These are phyloP conservation scores for Aspergillus sp. DNA, from an alignment of 2,329 filamentous ascomycete genomes.

Conservation along the genomic window DNA sequence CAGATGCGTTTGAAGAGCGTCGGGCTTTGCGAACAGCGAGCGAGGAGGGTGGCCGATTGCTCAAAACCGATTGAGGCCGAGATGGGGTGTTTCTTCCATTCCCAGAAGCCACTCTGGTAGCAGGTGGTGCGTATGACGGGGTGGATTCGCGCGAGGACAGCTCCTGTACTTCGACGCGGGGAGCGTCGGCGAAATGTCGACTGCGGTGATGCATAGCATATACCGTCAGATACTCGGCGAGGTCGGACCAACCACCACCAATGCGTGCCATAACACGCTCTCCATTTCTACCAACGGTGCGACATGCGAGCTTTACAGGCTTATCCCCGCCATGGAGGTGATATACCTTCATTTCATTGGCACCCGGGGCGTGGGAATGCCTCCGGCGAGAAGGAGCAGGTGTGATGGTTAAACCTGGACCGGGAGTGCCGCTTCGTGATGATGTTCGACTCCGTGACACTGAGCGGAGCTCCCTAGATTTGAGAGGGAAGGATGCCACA, in stretches of 20 bases:
- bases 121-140: conserved; percentile 27
- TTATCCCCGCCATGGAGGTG: conserved; percentile 82
- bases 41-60: conserved; percentile 37
- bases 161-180: conserved; percentile 55
- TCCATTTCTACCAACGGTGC: conserved; percentile 82
- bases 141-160: conserved; percentile 33
- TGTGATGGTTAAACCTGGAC: conserved; percentile 67
- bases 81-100: conserved; percentile 34
- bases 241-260: conserved; percentile 95
- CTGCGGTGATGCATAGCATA: conserved; percentile 90
- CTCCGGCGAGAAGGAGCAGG: conserved; percentile 48
- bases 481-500: conserved; percentile 29
- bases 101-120: conserved; percentile 19
- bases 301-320: conserved; percentile 92
- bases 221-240: conserved; percentile 90
- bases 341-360: conserved; percentile 83
- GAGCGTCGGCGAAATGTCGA: conserved; percentile 56
- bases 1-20: conserved; percentile 35
- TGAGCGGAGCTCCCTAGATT: conserved; percentile 42
- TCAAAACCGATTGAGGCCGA: conserved; percentile 35
- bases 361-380: conserved; percentile 41
- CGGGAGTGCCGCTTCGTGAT: conserved; percentile 55
- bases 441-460: conserved; percentile 32
- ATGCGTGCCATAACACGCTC: conserved; percentile 98
- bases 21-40: conserved; percentile 38